Evolutionary conservation across 768 basidiomycete genomes (phyloP), one percentile per base, ranked within the genome.

Genomic region (Calocybe cyanea): DNA sequence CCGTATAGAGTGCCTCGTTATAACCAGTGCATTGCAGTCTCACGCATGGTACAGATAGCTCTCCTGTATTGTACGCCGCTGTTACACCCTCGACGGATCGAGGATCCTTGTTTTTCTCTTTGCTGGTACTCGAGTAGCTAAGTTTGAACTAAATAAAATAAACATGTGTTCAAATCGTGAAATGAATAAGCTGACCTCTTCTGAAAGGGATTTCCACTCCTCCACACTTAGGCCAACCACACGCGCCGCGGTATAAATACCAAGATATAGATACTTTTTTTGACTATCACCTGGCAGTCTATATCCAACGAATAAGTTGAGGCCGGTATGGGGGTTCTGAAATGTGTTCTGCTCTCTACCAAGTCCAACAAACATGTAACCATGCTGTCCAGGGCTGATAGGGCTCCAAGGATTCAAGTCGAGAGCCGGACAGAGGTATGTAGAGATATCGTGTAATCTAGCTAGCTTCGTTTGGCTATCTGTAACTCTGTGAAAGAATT

Each of bases 391-490:
- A 8, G 76, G 74, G 1, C 44, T 55, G 4, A 62, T 57, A 2
- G 78, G 78, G 36, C 73, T 74, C 79, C 78, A 81, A 9, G 75
- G 73, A 46, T 79, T 80, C 39, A 73, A 70, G 38, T 72, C 69
- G 14, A 75, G 57, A 24, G 76, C 71, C 2, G 77, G 78, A 41
- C 75, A 77, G 2, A 80, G 55, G 53, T 76, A 76, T 24, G 65
- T 70, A 6, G 58, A 57, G 25, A 76, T 64, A 37, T 59, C 52
- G 20, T 50, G 55, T n/a, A 46, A 53, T 46, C 54, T 60, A n/a
- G 68, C 65, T 41, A 69, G 38, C 6, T 49, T 56, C 32, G 52
- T 63, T 45, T 55, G 63, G 39, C 51, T 58, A 43, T 38, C 41
- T 24, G 51, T 57, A 41, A 64, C 58, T 10, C 66, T 70, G 45